A percentile compares a stretch with the other conserved stretches of the same genome.
phyloP scores from a whole-genome alignment of 2,329 filamentous ascomycete genomes.

The Plectosphaerella cucumerina region DNA sequence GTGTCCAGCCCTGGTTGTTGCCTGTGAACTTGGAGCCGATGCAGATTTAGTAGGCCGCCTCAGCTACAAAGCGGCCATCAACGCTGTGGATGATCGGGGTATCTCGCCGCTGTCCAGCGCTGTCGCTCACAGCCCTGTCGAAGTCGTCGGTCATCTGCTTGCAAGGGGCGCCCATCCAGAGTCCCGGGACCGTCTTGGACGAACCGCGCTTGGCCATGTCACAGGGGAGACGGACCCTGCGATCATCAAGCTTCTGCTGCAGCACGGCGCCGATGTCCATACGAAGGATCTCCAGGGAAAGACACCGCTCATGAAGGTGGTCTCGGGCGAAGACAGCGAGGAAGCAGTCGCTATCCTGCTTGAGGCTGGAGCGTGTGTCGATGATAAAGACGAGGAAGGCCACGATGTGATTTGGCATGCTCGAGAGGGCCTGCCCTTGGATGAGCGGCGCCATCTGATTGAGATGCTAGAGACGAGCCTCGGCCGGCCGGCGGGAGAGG shows the following conservation, averaged over 20 bases:
- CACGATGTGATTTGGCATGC: neutral
- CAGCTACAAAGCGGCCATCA: neutral
- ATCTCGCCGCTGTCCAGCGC: neutral
- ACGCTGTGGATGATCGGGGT: neutral
- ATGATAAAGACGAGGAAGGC: neutral
- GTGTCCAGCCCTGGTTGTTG: no score
- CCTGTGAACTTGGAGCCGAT: no score
- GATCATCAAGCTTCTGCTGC: neutral
- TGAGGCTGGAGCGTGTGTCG: neutral
- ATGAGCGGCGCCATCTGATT: no score
- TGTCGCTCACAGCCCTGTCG: neutral
- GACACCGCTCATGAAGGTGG: neutral
- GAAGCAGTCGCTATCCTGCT: neutral
- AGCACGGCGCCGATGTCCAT: neutral
- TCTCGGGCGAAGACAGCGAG: neutral
- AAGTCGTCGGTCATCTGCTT: neutral
- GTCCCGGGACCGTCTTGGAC: neutral
- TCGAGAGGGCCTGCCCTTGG: neutral
- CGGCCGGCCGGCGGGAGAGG: no score
- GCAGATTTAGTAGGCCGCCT: no score
- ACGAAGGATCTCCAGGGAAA: neutral
- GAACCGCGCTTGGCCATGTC: neutral
- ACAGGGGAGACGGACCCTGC: neutral
- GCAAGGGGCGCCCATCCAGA: neutral
- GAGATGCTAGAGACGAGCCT: no score